Base-by-base conservation (phyloP, 129 eudicot genomes). In the Lactuca saligna region DNA sequence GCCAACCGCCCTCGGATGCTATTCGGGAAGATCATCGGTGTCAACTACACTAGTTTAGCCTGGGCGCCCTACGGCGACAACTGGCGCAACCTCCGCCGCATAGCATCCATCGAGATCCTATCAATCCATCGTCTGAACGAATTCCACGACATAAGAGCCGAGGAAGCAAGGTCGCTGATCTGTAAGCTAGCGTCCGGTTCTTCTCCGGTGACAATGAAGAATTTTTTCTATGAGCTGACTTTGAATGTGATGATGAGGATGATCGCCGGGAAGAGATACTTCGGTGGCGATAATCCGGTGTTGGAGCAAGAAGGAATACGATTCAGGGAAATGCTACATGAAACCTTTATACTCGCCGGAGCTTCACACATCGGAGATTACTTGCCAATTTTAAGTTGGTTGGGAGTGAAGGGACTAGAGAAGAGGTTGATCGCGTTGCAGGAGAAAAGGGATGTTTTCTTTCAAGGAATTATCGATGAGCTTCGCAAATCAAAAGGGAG, bases 1-100 rank as follows among this genome's bases (percentile, higher is more conserved):
- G 91, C 97, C 42, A 90, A 82, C 82, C 82, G 97, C 57, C 97
- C 97, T 5, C 75, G 41, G n/a, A 61, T 79, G 20, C 75, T 87
- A 13, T 71, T 71, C 48, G 88, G 95, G 4, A 80, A 78, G 16
- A 55, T 68, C 62, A 41, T 90, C 5, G 97, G 97, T 35, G 64
- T 57, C 17, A 77, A 90, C 35, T 84, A 78, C 76, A 85, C 87
- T 0, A 75, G 75, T 49, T 10, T 88, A 0, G 71, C 64, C 0
- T 88, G 84, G 86, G 33, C 87, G 0, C 73, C 90, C 0, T 83
- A 88, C 25, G 91, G 96, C 8, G 81, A 78, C 31, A 80, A 72
- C 38, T 85, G 88, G 96, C 78, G 88, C 33, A 85, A 73, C 55
- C 82, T 85, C 4, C 80, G 96, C 8, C 77, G 76, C 6, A 85